Conservation (phyloP, 768 basidiomycete species). For the Termitomyces sp. region DNA sequence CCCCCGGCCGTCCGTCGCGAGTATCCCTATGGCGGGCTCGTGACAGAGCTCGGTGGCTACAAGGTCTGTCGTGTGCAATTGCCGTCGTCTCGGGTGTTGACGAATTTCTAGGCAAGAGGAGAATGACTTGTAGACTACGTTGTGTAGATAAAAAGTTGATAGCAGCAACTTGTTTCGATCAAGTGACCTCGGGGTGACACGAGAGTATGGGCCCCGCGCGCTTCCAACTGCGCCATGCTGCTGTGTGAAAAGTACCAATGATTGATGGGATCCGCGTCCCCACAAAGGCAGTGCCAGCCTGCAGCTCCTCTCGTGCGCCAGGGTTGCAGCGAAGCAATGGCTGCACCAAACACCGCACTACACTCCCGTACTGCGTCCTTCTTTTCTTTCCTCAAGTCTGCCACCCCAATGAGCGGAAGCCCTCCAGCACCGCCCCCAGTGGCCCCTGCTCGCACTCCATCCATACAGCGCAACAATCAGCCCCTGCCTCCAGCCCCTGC, state of each 20-base stretch:
- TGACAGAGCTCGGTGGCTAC: constrained; percentile 72
- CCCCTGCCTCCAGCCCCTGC: constrained; percentile 12
- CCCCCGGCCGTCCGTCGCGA: constrained; percentile 63
- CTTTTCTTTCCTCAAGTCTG: constrained; percentile 52
- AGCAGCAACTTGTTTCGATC: constrained; percentile 19
- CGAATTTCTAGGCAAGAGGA: constrained; percentile 18
- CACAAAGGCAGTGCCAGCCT: background rate
- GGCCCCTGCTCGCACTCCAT: constrained; percentile 7
- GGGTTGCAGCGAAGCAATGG: constrained; percentile 14
- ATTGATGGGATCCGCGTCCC: no score
- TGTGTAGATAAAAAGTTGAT: constrained; percentile 12
- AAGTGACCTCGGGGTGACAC: constrained; percentile 16
- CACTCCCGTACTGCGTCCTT: constrained; percentile 60
- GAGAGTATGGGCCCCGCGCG: constrained; percentile 21
- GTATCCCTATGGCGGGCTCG: constrained; percentile 73
- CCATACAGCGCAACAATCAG: background rate
- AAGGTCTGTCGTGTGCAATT: constrained; percentile 44
- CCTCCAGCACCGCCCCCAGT: background rate
- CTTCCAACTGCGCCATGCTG: constrained; percentile 22
- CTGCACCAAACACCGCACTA: constrained; percentile 10
- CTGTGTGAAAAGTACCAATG: background rate
- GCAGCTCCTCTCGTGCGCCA: background rate
- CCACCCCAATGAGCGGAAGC: no score
- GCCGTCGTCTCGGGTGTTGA: constrained; percentile 1
- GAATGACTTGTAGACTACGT: no score